Base-by-base conservation (phyloP, 805 yeast genomes). In the Candida sithepensis region DNA sequence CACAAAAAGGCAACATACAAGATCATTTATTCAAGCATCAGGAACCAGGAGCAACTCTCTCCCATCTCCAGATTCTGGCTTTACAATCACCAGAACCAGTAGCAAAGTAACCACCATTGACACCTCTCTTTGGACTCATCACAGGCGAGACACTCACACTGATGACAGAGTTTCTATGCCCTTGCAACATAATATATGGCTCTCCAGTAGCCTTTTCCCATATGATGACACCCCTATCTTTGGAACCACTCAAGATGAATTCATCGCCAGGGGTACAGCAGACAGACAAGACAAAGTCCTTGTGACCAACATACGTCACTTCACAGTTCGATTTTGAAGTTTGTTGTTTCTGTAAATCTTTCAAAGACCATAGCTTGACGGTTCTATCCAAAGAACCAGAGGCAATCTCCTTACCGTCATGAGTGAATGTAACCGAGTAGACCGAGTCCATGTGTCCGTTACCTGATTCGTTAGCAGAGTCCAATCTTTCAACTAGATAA, bases 41-140 rank as follows among this genome's bases (percentile, higher is more conserved):
- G 2, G 51, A 46, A 13, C 52, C 47, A n/a, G 56, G 53, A 19
- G 63, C 48, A 26, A 60, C 51, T 43, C 55, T 76, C 58, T 81
- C 82, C 85, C 89, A 89, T 67, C 85, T 81, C 99, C 99, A 92
- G 63, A 92, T 87, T 69, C 97, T 82, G 37, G 98, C 98, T 66
- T 91, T 88, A 69, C 96, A 92, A 70, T 92, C 98, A 66, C 98
- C 99, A 69, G 89, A 79, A 48, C 98, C 98, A 13, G 98, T 91
- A 46, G 98, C 98, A 74, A 92, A 94, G 59, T 88, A 83, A 42
- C 95, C 92, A 54, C 81, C 84, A 52, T 78, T 78, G 42, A 84
- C 85, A 51, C 78, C 75, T 47, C 62, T 49, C 47, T 58, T 59
- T 16, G 66, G 53, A 49, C 75, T 73, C 52, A 88, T 84, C 52